phyloP scores from a whole-genome alignment of 1,284 basidiomycete genomes.

The Caloboletus inedulis region DNA sequence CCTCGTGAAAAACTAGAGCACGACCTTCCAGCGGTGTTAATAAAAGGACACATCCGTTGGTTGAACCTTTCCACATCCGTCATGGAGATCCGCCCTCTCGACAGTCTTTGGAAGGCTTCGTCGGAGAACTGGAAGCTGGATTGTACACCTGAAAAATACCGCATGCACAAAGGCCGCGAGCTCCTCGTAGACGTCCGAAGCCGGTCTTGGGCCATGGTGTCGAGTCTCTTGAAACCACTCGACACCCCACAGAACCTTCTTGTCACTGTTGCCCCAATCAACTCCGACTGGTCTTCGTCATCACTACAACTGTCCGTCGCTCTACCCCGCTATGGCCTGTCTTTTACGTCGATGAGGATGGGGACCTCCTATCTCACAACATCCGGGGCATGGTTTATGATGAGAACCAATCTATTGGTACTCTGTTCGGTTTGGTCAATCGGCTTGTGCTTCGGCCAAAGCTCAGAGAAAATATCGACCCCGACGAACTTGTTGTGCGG shows the following conservation, averaged over 20 bases:
- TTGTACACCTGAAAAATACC: slow-evolving; percentile 2
- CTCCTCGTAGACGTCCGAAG: slow-evolving; percentile 33
- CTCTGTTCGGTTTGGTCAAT: slow-evolving; percentile 32
- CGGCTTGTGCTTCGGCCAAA: slow-evolving; percentile 40
- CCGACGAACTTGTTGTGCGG: slow-evolving; percentile 16
- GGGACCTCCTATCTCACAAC: slow-evolving; percentile 29
- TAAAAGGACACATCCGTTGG: slow-evolving; percentile 39
- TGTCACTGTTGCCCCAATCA: slow-evolving; percentile 10
- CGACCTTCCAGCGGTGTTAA: slow-evolving; percentile 39
- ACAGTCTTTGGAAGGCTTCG: slow-evolving; percentile 20
- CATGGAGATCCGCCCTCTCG: slow-evolving; percentile 38
- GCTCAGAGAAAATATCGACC: background rate
- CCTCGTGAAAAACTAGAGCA: slow-evolving; percentile 31
- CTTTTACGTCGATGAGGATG: slow-evolving; percentile 30
- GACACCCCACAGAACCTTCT: slow-evolving; percentile 31
- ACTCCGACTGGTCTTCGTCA: slow-evolving; percentile 8
- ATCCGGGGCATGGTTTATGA: slow-evolving; percentile 25
- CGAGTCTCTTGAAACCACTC: slow-evolving; percentile 27
- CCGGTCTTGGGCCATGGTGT: slow-evolving; percentile 31
- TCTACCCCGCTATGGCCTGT: slow-evolving; percentile 41
- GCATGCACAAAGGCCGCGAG: slow-evolving; percentile 13
- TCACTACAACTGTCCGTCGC: slow-evolving; percentile 29
- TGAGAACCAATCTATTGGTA: slow-evolving; percentile 22
- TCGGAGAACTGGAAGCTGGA: slow-evolving; percentile 18
- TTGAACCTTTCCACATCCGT: slow-evolving; percentile 29